phyloP scores from a whole-genome alignment of 2,329 filamentous ascomycete genomes.

The Alternaria infectoria region DNA sequence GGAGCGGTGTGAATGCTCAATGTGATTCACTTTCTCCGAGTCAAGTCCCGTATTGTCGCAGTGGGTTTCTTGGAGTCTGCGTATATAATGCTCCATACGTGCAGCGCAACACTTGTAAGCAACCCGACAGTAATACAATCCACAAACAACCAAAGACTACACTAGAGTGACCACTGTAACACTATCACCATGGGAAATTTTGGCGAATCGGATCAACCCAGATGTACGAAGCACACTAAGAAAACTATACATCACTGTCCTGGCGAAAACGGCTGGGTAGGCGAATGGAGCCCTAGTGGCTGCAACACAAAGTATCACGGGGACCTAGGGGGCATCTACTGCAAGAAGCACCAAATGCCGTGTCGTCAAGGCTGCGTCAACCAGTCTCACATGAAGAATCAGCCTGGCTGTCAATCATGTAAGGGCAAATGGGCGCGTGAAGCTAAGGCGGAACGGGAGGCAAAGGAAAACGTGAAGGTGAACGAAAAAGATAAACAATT shows the following conservation, averaged over 20 bases:
- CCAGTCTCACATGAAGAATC: not conserved
- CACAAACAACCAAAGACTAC: not conserved
- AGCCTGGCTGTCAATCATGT: not conserved
- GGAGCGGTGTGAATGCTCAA: not conserved
- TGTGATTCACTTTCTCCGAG: fast-evolving
- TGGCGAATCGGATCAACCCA: too few species aligned
- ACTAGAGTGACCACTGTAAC: too few species aligned
- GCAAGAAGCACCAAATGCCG: not conserved
- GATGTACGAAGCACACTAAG: too few species aligned
- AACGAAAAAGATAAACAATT: not conserved
- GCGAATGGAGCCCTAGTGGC: too few species aligned
- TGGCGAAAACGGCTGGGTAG: too few species aligned
- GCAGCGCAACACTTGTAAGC: fast-evolving
- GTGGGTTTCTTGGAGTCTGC: not conserved
- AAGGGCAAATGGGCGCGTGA: not conserved
- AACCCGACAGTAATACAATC: not conserved
- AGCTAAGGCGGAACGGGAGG: not conserved
- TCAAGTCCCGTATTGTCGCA: not conserved
- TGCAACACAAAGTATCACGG: too few species aligned
- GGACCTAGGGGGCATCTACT: not conserved
- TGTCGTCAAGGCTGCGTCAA: not conserved
- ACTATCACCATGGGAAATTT: too few species aligned
- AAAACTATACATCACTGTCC: too few species aligned
- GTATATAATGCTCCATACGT: not conserved
- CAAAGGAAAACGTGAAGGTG: not conserved